Evolutionary conservation across 768 basidiomycete genomes (phyloP).

Genomic region (Pulveroboletus sp.): DNA sequence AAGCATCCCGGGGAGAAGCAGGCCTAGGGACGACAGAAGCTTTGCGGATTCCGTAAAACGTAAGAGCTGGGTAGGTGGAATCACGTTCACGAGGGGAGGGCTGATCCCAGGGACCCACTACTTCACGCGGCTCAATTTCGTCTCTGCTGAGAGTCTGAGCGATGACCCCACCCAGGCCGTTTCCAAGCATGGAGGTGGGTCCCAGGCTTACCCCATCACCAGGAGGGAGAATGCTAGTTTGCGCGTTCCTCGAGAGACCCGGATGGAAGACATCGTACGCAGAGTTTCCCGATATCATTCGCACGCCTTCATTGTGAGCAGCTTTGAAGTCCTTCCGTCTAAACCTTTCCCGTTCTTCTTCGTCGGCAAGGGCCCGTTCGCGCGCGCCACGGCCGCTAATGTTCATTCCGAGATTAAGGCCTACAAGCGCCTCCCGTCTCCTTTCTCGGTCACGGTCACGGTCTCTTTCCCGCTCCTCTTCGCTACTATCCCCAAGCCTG

Average conservation of each 20-base stretch:
- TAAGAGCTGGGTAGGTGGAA: constrained; percentile 18
- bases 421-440: constrained; percentile 43
- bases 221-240: constrained; percentile 23
- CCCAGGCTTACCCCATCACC: constrained; percentile 16
- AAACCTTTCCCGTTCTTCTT: constrained; percentile 48
- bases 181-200: constrained; percentile 22
- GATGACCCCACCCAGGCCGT: constrained; percentile 24
- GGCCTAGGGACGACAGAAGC: constrained; percentile 21
- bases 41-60: constrained; percentile 29
- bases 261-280: constrained; percentile 80
- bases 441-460: constrained; percentile 44
- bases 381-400: constrained; percentile 48
- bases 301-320: constrained; percentile 34
- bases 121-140: constrained; percentile 21
- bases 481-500: constrained; percentile 28
- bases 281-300: constrained; percentile 39
- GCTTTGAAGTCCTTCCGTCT: constrained; percentile 53
- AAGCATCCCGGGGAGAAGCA: constrained; percentile 25
- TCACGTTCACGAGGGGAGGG: constrained; percentile 34
- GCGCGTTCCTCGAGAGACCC: constrained; percentile 34
- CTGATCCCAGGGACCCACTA: constrained; percentile 32
- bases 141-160: constrained; percentile 26
- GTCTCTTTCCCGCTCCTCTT: constrained; percentile 43
- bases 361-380: constrained; percentile 63
- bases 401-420: constrained; percentile 32